These are phyloP conservation scores for Conringia planisiliqua DNA, from an alignment of 345 rosid species.

Conservation along the genomic window DNA sequence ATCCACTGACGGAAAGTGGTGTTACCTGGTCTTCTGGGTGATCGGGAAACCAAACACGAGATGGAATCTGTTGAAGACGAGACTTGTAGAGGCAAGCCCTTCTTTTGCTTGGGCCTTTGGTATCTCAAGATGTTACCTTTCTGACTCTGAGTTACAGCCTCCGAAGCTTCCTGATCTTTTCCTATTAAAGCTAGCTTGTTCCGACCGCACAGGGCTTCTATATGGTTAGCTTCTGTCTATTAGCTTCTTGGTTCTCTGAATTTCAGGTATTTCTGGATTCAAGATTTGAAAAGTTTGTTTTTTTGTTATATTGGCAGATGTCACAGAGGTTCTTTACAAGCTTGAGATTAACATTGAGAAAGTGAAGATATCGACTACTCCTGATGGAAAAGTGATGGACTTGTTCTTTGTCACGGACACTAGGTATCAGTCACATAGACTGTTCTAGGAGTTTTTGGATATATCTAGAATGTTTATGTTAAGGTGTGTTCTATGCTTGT, in stretches of 20 bases:
- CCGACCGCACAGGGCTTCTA: slow-evolving; percentile 78
- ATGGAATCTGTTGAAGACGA: slow-evolving; percentile 83
- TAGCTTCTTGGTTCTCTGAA: not conserved
- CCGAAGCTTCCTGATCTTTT: slow-evolving; percentile 72
- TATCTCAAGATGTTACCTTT: slow-evolving; percentile 50
- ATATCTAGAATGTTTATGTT: not conserved
- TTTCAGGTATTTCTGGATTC: not conserved
- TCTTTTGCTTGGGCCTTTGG: slow-evolving; percentile 76
- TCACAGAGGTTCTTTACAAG: slow-evolving; percentile 71
- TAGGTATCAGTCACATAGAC: slow-evolving; percentile 46
- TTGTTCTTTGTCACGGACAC: slow-evolving; percentile 88
- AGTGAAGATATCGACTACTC: slow-evolving; percentile 95
- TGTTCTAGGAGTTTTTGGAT: not conserved
- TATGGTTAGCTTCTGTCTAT: slow-evolving; percentile 47
- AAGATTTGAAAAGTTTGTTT: not conserved
- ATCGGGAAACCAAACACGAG: slow-evolving; percentile 59
- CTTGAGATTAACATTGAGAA: slow-evolving; percentile 84
- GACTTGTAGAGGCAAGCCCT: slow-evolving; percentile 73
- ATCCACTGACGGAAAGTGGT: slow-evolving; percentile 97
- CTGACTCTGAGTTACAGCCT: slow-evolving; percentile 52
- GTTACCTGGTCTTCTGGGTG: slow-evolving; percentile 92
- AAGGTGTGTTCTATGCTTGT: slow-evolving; percentile 7
- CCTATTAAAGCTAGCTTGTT: slow-evolving; percentile 68
- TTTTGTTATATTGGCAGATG: slow-evolving; percentile 47
- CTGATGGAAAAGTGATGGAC: slow-evolving; percentile 92